Base-by-base conservation (phyloP, 768 basidiomycete species). In the Russula compacta region DNA sequence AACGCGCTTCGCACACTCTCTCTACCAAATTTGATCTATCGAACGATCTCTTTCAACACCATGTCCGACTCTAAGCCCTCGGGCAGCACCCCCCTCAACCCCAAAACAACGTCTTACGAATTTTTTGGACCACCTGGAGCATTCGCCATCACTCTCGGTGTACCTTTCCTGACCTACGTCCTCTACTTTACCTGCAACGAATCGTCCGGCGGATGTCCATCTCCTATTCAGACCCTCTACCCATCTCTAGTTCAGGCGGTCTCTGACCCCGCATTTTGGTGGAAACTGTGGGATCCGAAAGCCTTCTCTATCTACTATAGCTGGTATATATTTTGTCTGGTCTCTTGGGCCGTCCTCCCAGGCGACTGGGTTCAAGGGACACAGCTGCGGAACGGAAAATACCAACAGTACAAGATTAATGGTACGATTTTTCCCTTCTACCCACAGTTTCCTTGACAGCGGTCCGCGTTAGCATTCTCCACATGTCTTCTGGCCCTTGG, bases 391-490 rank as follows among this genome's bases (percentile, higher is more conserved):
- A 85, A 83, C 44, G 95, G 95, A 0, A 78, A 76, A 56, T 85
- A 79, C 69, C 86, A 89, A 71, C 74, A 79, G 61, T 99, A 99
- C 79, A 98, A 91, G 76, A 92, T 97, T 61, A 98, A 99, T 75
- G 95, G 95, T 94, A 69, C 67, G 80, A 72, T 42, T n/a, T 59
- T 17, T 17, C 14, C 8, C 38, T 50, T 14, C 15, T 5, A 21
- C 6, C 29, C 19, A 8, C 21, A 19, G 4, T n/a, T 32, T 29
- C 33, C 19, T 29, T 3, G 24, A 36, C 33, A 7, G 14, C 19
- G 12, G 5, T 40, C 21, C n/a, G 7, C 32, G 3, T 36, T 29
- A 98, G 95, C 90, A 2, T 89, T 97, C 71, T 81, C 89, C 0
- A 98, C 95, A 0, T 82, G 92, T 69, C 79, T 98, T 40, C 79